phyloP scores from a whole-genome alignment of 345 rosid species.

The Gossypium anomalum region DNA sequence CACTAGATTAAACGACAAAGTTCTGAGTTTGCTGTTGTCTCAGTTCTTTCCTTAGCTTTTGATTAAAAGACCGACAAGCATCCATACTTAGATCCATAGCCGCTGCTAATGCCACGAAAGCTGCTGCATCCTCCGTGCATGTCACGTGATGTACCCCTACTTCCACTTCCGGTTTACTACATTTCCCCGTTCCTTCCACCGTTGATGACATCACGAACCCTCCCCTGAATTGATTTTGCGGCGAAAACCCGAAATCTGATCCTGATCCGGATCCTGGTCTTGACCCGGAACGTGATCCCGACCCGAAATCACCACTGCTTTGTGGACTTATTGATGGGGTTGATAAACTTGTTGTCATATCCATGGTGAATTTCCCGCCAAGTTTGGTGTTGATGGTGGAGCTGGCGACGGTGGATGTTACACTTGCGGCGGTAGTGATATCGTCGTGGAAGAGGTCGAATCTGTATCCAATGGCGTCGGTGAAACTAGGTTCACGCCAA shows the following conservation, averaged over 20 bases:
- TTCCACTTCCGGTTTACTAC: conserved; percentile 69
- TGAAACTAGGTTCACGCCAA: conserved; percentile 62
- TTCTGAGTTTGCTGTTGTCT: conserved; percentile 60
- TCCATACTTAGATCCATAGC: conserved; percentile 96
- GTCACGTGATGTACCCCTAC: conserved; percentile 89
- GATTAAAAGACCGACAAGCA: conserved; percentile 77
- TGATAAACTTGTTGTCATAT: conserved; percentile 49
- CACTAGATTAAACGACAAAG: conserved; percentile 43
- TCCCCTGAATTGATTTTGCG: conserved; percentile 21
- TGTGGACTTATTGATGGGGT: conserved; percentile 73
- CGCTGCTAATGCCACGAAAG: conserved; percentile 87
- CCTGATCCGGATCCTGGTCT: conserved; percentile 68
- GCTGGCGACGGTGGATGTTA: conserved; percentile 29
- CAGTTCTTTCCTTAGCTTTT: conserved; percentile 76
- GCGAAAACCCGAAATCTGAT: conserved; percentile 43
- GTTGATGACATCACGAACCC: conserved; percentile 93
- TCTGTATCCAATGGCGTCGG: conserved; percentile 60
- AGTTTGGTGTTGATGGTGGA: conserved; percentile 52
- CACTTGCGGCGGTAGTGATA: conserved; percentile 25
- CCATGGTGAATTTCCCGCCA: conserved; percentile 80
- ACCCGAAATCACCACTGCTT: conserved; percentile 77
- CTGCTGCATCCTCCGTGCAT: conserved; percentile 97
- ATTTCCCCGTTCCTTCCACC: conserved; percentile 52
- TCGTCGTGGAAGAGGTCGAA: conserved; percentile 74
- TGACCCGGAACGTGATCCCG: conserved; percentile 37